A percentile compares a stretch with the other conserved stretches of the same genome.
phyloP scores from a whole-genome alignment of 805 yeast species.

The Ogataea philodendri region DNA sequence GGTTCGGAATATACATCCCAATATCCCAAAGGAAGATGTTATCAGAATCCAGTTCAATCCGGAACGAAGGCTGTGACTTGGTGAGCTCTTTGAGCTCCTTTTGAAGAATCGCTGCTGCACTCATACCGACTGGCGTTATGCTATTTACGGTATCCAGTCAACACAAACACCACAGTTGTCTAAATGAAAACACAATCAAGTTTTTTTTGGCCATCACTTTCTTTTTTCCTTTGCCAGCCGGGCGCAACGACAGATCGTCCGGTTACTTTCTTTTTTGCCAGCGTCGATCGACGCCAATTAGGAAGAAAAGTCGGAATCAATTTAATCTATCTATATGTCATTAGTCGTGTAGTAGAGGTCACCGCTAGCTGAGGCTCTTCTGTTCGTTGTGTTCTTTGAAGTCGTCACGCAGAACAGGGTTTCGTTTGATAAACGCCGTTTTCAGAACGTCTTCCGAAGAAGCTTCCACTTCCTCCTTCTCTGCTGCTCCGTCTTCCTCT shows the following conservation, averaged over 20 bases:
- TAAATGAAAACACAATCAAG: slow-evolving; percentile 11
- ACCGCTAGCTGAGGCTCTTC: slow-evolving; percentile 5
- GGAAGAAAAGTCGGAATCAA: slow-evolving; percentile 2
- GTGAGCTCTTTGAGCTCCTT: slow-evolving; percentile 35
- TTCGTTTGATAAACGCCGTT: slow-evolving; percentile 23
- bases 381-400: slow-evolving; percentile 13
- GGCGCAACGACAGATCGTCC: slow-evolving; percentile 1
- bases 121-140: slow-evolving; percentile 15
- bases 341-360: slow-evolving; percentile 5
- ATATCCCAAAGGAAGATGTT: slow-evolving; percentile 71
- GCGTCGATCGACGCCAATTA: slow-evolving; percentile 13
- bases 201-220: slow-evolving; percentile 10
- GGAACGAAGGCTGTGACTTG: slow-evolving; percentile 34
- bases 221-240: slow-evolving; percentile 2
- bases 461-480: slow-evolving; percentile 13
- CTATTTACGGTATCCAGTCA: too few relatives aligned
- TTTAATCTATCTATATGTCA: slow-evolving; percentile 8
- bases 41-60: slow-evolving; percentile 46
- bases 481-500: slow-evolving; percentile 15
- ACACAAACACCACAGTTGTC: too few relatives aligned
- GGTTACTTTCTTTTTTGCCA: neutral
- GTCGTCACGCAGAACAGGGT: slow-evolving; percentile 25
- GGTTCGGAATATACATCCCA: slow-evolving; percentile 87
- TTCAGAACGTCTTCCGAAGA: slow-evolving; percentile 13
- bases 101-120: slow-evolving; percentile 34